Base-by-base conservation (phyloP, 139 green algal species). In the Coccomyxa sp. region DNA sequence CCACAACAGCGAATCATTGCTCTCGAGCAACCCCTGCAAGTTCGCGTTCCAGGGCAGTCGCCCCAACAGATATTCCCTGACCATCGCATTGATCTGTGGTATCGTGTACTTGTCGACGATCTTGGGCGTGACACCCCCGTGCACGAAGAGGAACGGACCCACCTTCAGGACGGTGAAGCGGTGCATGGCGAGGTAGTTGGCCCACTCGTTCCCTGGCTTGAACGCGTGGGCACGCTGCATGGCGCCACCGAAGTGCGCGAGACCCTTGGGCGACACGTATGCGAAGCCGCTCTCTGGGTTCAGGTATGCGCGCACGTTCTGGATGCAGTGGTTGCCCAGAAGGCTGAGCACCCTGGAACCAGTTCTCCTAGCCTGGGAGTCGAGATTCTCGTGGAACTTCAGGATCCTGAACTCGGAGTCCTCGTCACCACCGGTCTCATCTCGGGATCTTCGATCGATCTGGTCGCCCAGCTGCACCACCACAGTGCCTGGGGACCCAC, bases 21-120 rank as follows among this genome's bases (percentile, higher is more conserved):
- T 58, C 44, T 58, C 44, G 44, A 58, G 44, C 44, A 58, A 58
- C 44, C 44, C 44, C 44, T 58, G 44, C 44, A 58, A 58, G 44
- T 58, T 58, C 44, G 44, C 44, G 44, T 58, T 58, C 44, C 44
- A 58, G 14, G 44, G 44, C 44, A 58, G 44, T 58, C 44, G 44
- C 44, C 44, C 44, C 44, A 58, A 58, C 44, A 58, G 14, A 58
- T 58, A 58, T 14, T 58, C 44, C 44, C 44, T 58, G 12, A 58
- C 44, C 44, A 58, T 58, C 44, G 44, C 44, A 58, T 58, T 58
- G 44, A 58, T 58, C 44, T 58, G 44, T 58, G 44, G 44, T 58
- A 58, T 58, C 44, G 44, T 58, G 44, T 58, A 58, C 44, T 58
- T 58, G 44, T 58, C 44, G 44, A 58, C 44, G 44, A 58, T 58